Evolutionary conservation across 2,329 filamentous ascomycete species (phyloP).

Genomic region (Alternaria rosae): DNA sequence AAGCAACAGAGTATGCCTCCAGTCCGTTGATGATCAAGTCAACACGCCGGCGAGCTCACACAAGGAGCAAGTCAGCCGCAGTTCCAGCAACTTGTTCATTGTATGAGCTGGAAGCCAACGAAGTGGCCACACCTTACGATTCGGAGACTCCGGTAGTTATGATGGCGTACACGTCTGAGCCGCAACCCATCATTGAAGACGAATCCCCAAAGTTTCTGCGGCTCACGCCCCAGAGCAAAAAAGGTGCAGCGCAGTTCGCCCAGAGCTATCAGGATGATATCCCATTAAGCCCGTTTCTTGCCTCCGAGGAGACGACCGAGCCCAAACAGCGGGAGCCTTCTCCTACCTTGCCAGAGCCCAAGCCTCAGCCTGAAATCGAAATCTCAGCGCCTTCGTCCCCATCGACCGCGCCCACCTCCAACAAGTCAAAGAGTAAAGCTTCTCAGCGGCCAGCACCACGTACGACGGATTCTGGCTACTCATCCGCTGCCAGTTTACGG

Average conservation of each 20-base stretch:
- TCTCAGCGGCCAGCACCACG: conserved; percentile 33
- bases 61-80: conserved; percentile 39
- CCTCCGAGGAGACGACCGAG: background rate
- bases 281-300: conserved; percentile 34
- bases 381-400: conserved; percentile 13
- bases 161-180: conserved; percentile 9
- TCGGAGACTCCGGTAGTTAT: background rate
- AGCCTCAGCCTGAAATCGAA: conserved; percentile 8
- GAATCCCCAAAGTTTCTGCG: conserved; percentile 24
- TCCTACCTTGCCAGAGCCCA: conserved; percentile 19
- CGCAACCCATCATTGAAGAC: background rate
- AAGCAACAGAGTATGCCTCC: conserved; percentile 21
- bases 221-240: conserved; percentile 28
- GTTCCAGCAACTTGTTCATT: conserved; percentile 25
- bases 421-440: conserved; percentile 11
- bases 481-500: conserved; percentile 45
- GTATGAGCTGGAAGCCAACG: conserved; percentile 6
- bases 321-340: background rate
- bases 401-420: conserved; percentile 3
- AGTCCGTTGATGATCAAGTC: conserved; percentile 34
- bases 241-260: conserved; percentile 30
- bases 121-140: background rate
- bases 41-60: conserved; percentile 28
- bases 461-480: conserved; percentile 52
- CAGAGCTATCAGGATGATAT: conserved; percentile 42